Evolutionary conservation across 768 basidiomycete species (phyloP).

Genomic region (Calocybe indica): DNA sequence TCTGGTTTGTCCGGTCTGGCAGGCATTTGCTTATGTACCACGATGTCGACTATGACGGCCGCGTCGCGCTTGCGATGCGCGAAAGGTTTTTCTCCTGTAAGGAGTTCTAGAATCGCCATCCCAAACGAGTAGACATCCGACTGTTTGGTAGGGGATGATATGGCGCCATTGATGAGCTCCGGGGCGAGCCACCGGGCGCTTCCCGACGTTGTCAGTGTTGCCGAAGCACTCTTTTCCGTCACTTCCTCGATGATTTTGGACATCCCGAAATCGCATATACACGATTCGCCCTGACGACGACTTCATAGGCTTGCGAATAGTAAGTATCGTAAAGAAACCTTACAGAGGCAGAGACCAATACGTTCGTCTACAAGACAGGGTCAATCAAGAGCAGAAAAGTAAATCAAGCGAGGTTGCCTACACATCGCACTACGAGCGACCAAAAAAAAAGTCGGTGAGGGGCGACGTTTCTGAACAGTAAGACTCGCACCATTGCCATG

Average conservation of each 20-base stretch:
- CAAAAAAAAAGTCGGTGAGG: not conserved
- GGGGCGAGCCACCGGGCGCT: constrained; percentile 59
- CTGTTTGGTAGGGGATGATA: constrained; percentile 34
- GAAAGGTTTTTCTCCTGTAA: constrained; percentile 49
- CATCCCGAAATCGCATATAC: constrained; percentile 62
- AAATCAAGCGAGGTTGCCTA: not conserved
- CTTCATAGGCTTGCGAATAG: not conserved
- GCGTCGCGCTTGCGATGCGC: constrained; percentile 43
- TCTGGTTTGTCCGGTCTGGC: constrained; percentile 31
- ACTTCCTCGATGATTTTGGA: constrained; percentile 56
- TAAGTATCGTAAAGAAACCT: constrained; percentile 4
- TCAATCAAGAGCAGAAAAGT: not conserved
- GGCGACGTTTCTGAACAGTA: not conserved
- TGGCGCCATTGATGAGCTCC: constrained; percentile 44
- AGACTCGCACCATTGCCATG: constrained; percentile 53
- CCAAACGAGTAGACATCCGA: constrained; percentile 55
- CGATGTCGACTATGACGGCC: constrained; percentile 41
- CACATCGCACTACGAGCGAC: constrained; percentile 5
- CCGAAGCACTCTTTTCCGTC: constrained; percentile 39
- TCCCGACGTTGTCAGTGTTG: constrained; percentile 41
- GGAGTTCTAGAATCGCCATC: constrained; percentile 55
- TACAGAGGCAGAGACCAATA: constrained; percentile 48
- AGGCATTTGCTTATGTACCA: constrained; percentile 31
- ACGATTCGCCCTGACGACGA: constrained; percentile 37
- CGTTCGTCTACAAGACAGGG: constrained; percentile 38